Evolutionary conservation across 257 asterid genomes (phyloP), one percentile per base, ranked within the genome.

Genomic region (Fraxinus americana): DNA sequence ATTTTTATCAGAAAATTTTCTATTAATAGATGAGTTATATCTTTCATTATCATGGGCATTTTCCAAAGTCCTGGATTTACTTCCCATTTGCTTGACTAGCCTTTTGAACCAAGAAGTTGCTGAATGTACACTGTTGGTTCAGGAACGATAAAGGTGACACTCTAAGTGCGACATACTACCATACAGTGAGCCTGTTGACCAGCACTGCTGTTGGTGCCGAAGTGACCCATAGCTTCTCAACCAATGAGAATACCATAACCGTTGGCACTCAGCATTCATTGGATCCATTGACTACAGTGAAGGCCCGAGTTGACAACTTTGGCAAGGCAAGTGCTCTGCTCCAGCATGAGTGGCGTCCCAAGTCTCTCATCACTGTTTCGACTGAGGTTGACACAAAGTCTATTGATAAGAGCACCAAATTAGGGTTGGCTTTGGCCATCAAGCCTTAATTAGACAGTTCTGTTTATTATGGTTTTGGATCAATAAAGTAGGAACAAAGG

Each of bases 321-420:
- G 91, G 93, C 36, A 87, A 82, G 87, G 89, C 86, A n/a, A 86
- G 81, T 74, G 90, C 91, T 68, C 81, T 87, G 69, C 75, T 89
- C 78, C 91, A 89, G 78, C 91, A 89, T 19, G 90, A 87, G 74
- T 89, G 91, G 93, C 90, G 90, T 54, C 93, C 90, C 0, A 89
- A 87, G 71, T 89, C 93, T 0, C 88, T 85, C 63, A 72, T 87
- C 77, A 89, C 90, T 13, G 21, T 89, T 52, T 86, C 93, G 7
- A 74, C 85, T 21, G 91, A 89, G 67, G 86, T 89, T 41, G 91
- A 86, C 81, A 83, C 90, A 52, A 87, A 86, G 81, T 77, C 93
- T 19, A 79, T 86, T 4, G 90, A 89, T 81, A 87, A 87, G 85
- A 85, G 85, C 38, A 85, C 91, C 41, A 89, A 89, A 81, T 87